Evolutionary conservation across 2,329 filamentous ascomycete genomes (phyloP).

Genomic region (Trichoderma sp.): DNA sequence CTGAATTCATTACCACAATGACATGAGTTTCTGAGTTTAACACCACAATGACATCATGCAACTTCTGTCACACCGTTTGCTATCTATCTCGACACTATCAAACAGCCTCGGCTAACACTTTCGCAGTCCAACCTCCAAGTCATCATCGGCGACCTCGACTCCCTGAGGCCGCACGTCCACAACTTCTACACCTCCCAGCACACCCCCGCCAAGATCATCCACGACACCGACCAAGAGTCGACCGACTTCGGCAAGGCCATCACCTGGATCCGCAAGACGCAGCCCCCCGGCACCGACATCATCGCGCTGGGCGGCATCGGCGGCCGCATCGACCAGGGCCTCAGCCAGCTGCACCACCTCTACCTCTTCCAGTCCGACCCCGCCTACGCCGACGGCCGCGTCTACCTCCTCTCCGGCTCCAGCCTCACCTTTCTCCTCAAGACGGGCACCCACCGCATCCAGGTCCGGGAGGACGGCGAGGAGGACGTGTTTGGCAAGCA

Average conservation of each 20-base stretch:
- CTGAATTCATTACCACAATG: background rate
- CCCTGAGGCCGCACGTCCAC: constrained; percentile 64
- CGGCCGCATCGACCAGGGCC: constrained; percentile 87
- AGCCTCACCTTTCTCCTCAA: constrained; percentile 83
- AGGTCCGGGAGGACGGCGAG: constrained; percentile 56
- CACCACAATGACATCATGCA: background rate
- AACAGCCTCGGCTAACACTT: background rate
- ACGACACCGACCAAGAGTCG: constrained; percentile 78
- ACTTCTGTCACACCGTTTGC: background rate
- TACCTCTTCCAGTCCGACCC: constrained; percentile 62
- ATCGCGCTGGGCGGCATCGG: constrained; percentile 82
- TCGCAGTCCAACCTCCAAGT: constrained; percentile 61
- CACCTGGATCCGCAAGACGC: constrained; percentile 54
- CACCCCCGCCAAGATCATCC: constrained; percentile 60
- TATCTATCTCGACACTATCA: background rate
- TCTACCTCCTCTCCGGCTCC: constrained; percentile 81
- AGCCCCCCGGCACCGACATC: constrained; percentile 57
- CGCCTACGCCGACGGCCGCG: constrained; percentile 53
- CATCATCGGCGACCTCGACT: constrained; percentile 92
- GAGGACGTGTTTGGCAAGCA: constrained; percentile 69
- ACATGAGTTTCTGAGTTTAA: constrained; percentile 40
- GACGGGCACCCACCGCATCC: constrained; percentile 67
- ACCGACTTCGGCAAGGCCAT: constrained; percentile 91
- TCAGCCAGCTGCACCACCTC: constrained; percentile 86
- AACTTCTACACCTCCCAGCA: constrained; percentile 65